These are phyloP conservation scores for Neurospora sp. DNA, from an alignment of 495 filamentous ascomycete genomes.

Conservation along the genomic window DNA sequence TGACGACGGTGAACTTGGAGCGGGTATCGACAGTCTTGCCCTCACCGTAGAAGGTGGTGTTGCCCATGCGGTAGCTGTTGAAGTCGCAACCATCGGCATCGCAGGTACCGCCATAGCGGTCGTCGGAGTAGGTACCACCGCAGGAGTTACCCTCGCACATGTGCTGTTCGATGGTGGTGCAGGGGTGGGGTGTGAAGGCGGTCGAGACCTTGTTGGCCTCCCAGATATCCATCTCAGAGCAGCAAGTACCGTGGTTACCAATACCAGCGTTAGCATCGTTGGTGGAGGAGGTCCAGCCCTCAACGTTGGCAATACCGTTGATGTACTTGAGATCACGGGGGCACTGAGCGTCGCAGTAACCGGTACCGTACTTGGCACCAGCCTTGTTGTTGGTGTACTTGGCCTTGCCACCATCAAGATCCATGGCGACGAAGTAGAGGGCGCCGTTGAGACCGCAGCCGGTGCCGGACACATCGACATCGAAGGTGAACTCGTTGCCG, in stretches of 20 bases:
- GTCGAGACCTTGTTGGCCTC: constrained; percentile 59
- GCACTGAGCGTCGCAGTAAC: constrained; percentile 52
- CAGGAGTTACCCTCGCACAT: constrained; percentile 43
- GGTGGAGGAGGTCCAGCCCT: constrained; percentile 47
- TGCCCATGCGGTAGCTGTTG: constrained; percentile 62
- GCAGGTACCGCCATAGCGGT: constrained; percentile 49
- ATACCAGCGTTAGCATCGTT: constrained; percentile 51
- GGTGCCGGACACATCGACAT: constrained; percentile 45
- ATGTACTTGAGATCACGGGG: constrained; percentile 44
- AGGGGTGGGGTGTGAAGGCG: constrained; percentile 58
- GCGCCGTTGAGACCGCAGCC: constrained; percentile 49
- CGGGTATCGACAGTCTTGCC: constrained; percentile 53
- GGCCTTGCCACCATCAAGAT: constrained; percentile 41
- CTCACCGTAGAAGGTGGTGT: constrained; percentile 51
- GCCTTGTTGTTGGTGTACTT: constrained; percentile 46
- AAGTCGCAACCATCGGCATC: constrained; percentile 68
- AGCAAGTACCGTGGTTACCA: constrained; percentile 56
- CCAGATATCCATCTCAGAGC: constrained; percentile 67
- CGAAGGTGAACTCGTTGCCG: constrained; percentile 51
- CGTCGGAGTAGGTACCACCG: constrained; percentile 39
- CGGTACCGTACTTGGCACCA: constrained; percentile 47
- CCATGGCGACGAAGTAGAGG: constrained; percentile 51
- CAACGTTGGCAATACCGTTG: constrained; percentile 45
- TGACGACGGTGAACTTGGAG: constrained; percentile 61
- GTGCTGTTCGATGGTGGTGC: constrained; percentile 43